These are phyloP conservation scores for Phoma sp. DNA, from an alignment of 2,329 filamentous ascomycete genomes.

Conservation along the genomic window DNA sequence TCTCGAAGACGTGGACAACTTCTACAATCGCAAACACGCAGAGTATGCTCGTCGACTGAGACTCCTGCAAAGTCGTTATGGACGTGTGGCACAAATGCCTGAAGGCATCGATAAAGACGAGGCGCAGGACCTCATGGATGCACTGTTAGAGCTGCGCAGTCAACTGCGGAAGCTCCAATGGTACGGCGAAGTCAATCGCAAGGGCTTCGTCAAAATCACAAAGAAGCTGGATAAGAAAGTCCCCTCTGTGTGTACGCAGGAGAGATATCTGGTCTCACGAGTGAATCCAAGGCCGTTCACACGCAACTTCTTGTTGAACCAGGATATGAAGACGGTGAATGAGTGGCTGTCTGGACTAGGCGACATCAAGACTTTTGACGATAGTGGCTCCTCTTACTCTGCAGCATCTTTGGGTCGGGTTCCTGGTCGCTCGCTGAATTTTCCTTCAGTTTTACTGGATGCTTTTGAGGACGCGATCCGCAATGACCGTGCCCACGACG, in stretches of 20 bases:
- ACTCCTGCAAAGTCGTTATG: slow-evolving; percentile 87
- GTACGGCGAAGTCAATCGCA: slow-evolving; percentile 96
- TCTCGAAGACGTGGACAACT: slow-evolving; percentile 93
- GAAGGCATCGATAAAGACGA: slow-evolving; percentile 85
- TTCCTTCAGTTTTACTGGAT: slow-evolving; percentile 73
- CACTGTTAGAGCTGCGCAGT: slow-evolving; percentile 84
- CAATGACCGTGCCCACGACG: slow-evolving; percentile 65
- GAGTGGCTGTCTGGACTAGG: slow-evolving; percentile 86
- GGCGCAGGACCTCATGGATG: slow-evolving; percentile 87
- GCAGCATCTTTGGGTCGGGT: slow-evolving; percentile 76
- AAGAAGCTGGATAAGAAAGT: slow-evolving; percentile 99
- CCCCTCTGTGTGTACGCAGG: slow-evolving; percentile 74
- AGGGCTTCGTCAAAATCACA: slow-evolving; percentile 96
- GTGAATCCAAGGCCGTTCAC: slow-evolving; percentile 90
- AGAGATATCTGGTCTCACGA: slow-evolving; percentile 86
- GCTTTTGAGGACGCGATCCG: slow-evolving; percentile 74
- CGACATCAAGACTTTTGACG: slow-evolving; percentile 77
- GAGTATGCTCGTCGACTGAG: slow-evolving; percentile 85
- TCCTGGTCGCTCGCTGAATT: slow-evolving; percentile 74
- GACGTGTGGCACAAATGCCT: slow-evolving; percentile 70
- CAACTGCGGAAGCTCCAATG: slow-evolving; percentile 92
- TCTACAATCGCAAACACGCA: slow-evolving; percentile 94
- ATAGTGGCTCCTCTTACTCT: slow-evolving; percentile 73
- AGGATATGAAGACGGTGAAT: slow-evolving; percentile 75
- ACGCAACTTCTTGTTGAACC: slow-evolving; percentile 67